Conservation (phyloP, 2,329 filamentous ascomycete species). For the Sporothrix mexicana region DNA sequence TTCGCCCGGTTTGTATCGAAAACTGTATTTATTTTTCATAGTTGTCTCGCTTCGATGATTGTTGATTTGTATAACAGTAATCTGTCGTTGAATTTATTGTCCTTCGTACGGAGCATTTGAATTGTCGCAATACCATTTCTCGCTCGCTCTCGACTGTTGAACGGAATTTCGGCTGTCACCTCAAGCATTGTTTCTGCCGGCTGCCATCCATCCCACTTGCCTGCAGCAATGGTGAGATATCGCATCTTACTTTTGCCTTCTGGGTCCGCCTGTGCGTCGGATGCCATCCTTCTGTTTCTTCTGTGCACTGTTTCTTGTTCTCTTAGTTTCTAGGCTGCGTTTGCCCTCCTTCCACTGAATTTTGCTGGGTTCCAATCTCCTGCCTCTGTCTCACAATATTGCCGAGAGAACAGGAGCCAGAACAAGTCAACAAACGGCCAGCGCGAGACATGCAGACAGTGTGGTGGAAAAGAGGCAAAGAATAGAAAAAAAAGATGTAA, state of each 20-base stretch:
- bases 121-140: neutral
- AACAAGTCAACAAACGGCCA: conserved; percentile 4
- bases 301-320: neutral
- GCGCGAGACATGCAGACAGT: neutral
- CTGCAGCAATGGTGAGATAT: conserved; percentile 13
- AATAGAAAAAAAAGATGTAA: neutral
- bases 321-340: neutral
- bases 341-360: neutral
- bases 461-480: neutral
- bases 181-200: conserved; percentile 20
- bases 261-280: neutral
- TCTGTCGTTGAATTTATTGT: neutral
- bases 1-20: neutral
- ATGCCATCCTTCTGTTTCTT: neutral
- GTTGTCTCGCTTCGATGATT: neutral
- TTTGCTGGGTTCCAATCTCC: neutral
- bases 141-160: neutral
- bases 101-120: neutral
- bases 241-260: neutral
- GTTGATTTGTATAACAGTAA: no score
- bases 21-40: neutral
- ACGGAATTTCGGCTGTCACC: conserved; percentile 10
- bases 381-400: conserved; percentile 28
- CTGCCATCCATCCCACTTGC: conserved; percentile 13
- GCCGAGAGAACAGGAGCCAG: conserved; percentile 26